Conservation (phyloP, 208 protist species). For the Histomonas meleagridis region DNA sequence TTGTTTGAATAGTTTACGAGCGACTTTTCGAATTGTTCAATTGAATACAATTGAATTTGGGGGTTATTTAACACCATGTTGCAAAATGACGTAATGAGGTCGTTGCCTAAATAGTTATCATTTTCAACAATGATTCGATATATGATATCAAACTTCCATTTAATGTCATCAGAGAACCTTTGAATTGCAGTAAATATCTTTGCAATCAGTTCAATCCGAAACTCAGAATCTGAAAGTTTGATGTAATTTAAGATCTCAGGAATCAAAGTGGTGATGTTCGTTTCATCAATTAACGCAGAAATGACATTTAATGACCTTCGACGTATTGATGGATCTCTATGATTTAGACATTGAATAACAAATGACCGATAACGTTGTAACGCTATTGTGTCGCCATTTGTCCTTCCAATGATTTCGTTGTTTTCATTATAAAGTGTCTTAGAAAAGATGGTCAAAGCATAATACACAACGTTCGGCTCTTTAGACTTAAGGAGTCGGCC, state of each 20-base stretch:
- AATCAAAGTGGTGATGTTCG: not conserved
- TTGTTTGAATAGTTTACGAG: not conserved
- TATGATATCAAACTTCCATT: not conserved
- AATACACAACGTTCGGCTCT: conserved; percentile 30
- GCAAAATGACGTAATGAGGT: not conserved
- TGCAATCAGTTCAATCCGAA: conserved; percentile 17
- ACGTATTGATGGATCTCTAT: not conserved
- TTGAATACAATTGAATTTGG: not conserved
- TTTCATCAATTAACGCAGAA: conserved; percentile 1
- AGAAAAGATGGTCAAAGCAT: not conserved
- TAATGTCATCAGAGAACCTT: not conserved
- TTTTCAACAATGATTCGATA: not conserved
- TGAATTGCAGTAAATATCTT: conserved; percentile 19
- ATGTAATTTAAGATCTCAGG: not conserved
- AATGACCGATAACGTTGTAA: not conserved
- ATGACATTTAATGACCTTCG: not conserved
- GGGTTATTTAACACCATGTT: not conserved
- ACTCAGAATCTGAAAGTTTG: not conserved
- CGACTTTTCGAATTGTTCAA: not conserved
- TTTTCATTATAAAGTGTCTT: conserved; percentile 25
- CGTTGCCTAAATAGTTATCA: conserved; percentile 3
- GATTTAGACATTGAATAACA: not conserved
- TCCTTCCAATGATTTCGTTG: not conserved
- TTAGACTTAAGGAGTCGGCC: not conserved
- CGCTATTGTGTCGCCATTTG: not conserved